Percentiles rank a stretch among this genome's conserved stretches.
These are phyloP conservation scores for Cryptococcus maquisensis DNA, from an alignment of 1,284 basidiomycete genomes.

Conservation along the genomic window DNA sequence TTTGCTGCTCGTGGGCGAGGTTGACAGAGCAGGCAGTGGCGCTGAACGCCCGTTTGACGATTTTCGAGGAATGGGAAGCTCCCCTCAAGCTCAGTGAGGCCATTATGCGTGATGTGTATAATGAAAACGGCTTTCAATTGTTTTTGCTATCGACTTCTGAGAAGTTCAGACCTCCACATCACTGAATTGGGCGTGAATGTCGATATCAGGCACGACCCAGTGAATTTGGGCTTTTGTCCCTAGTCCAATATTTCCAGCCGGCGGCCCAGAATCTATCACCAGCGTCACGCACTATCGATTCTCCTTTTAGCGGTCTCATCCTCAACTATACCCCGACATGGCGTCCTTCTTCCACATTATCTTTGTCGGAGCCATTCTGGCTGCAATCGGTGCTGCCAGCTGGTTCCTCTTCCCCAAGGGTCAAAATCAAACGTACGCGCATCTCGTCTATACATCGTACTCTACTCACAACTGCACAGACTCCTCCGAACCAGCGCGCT, in stretches of 20 bases:
- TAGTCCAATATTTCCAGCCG: neutral
- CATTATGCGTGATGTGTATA: no score
- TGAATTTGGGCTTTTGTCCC: neutral
- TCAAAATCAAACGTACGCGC: constrained; percentile 77
- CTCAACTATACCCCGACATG: neutral
- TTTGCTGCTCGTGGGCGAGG: neutral
- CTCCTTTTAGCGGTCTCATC: no score
- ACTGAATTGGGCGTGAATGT: neutral
- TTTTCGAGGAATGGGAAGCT: neutral
- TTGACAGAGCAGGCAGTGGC: neutral
- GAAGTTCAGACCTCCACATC: neutral
- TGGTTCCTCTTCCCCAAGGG: constrained; percentile 77
- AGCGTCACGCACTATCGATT: neutral
- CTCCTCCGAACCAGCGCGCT: constrained; percentile 72
- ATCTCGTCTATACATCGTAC: neutral
- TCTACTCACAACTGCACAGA: constrained; percentile 49
- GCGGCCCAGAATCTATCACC: neutral
- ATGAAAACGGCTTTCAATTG: no score
- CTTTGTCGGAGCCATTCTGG: constrained; percentile 35
- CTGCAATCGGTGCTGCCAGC: constrained; percentile 60
- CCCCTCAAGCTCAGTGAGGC: no score
- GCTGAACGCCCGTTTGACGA: neutral
- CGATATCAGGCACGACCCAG: neutral
- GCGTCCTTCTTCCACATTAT: constrained; percentile 39
- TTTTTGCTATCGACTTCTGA: no score